Base-by-base conservation (phyloP, 2,329 filamentous ascomycete genomes). In the Pseudopyricularia cyperi region DNA sequence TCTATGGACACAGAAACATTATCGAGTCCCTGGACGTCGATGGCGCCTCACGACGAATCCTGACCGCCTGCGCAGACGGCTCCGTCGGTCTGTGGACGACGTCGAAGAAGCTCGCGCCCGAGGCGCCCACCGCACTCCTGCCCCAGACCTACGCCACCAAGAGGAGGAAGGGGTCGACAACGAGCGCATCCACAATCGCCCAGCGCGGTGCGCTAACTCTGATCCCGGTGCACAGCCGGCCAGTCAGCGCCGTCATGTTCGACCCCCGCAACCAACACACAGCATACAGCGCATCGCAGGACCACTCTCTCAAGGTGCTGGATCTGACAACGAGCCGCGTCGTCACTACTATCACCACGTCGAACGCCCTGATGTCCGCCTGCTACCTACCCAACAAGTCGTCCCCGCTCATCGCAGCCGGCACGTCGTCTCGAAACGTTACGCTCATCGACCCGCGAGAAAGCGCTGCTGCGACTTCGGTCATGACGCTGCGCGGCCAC, bases 401-500 rank as follows among this genome's bases (percentile, higher is more conserved):
- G 52, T 63, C 56, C 55, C 72, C 60, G 52, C 69, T 82, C 24
- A 67, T 84, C 52, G 80, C 80, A 3, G 85, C 88, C 22, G 93
- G 90, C 54, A 95, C 88, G 2, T 84, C 84, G 15, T 87, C 88
- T 22, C 78, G 89, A 52, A 88, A 95, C 69, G 87, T 98, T 63
- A 91, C 89, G 1, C 77, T 98, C n/a, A 80, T 97, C 58, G 93
- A 98, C 66, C 91, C 91, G 3, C 49, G 49, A 35, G 49, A 51
- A 28, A 84, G 80, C 30, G 85, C 83, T 3, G 85, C 89, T 3
- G 78, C 82, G 1, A 86, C 91, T 24, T 81, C 85, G 11, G 87
- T 89, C 39, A 87, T 96, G 82, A 95, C 89, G n/a, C 79, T 96
- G 19, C 80, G 89, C 33, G 91, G 91, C 1, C 91, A 97, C 70